Evolutionary conservation across 345 rosid genomes (phyloP), one percentile per base, ranked within the genome.

Genomic region (Syzygium grande): DNA sequence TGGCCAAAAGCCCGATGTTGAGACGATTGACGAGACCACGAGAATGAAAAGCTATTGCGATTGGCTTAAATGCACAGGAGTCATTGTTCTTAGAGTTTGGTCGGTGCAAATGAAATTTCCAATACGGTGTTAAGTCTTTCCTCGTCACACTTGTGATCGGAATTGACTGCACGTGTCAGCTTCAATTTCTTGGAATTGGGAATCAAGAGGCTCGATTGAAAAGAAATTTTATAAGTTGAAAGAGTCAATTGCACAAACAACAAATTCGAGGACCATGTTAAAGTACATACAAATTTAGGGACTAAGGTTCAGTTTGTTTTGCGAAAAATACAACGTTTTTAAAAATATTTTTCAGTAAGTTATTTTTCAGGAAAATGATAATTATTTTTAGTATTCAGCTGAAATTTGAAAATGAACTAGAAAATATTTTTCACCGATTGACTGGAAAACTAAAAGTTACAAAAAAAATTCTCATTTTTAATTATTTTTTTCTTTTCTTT

Each of bases 101-200:
- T 25, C 63, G 1, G 25, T 9, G 63, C 63, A 11, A 25, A 58
- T 23, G 29, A 58, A 58, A 58, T 58, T 58, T 4, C 14, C 63
- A 4, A 58, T 2, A 11, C 10, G 2, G 11, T 25, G 9, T 73
- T 13, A 0, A 17, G 25, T 34, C 38, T 68, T 34, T 34, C 2
- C 46, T 2, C 1, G 0, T 38, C 4, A 5, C 46, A 1, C 14
- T 73, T 73, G 34, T 5, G 80, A 38, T 34, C 19, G 80, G 79
- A 9, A 73, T 9, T 19, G 25, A 10, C 2, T 43, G 8, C 3
- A 73, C 23, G 1, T 19, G 49, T 73, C 4, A 5, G 14, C 0
- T 41, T 73, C 27, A 38, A 34, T 73, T 9, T 73, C 49, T 73
- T 19, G 43, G 7, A 38, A 9, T 19, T 2, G 9, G 25, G 21